Percentiles rank a stretch among this genome's conserved stretches.
Conservation (phyloP, 306 rosid species). For the Glycine latifolia region DNA sequence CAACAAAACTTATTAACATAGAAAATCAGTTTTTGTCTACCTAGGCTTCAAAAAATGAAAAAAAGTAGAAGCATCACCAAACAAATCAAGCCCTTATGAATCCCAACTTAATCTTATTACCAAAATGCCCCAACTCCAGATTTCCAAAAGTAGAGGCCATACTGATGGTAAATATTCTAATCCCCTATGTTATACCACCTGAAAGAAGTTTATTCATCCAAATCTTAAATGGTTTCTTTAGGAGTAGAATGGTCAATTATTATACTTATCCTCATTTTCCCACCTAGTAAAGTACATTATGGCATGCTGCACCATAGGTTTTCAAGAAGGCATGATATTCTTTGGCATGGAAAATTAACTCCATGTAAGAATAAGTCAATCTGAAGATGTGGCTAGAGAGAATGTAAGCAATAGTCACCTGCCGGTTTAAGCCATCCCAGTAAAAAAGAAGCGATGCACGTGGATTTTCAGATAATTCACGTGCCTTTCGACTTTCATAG, state of each 20-base stretch:
- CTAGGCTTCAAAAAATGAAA: slow-evolving; percentile 24
- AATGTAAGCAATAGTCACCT: slow-evolving; percentile 56
- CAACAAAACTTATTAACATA: not conserved
- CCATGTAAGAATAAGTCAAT: slow-evolving; percentile 40
- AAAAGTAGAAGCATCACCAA: slow-evolving; percentile 6
- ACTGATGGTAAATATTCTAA: slow-evolving; percentile 27
- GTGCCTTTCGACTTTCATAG: slow-evolving; percentile 87
- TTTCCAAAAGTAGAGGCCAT: slow-evolving; percentile 29
- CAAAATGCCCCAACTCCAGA: slow-evolving; percentile 16
- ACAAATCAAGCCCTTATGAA: slow-evolving; percentile 25
- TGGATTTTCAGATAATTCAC: slow-evolving; percentile 80
- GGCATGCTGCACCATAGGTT: slow-evolving; percentile 20
- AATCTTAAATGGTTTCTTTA: not conserved
- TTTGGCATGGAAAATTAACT: slow-evolving; percentile 35
- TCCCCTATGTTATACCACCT: slow-evolving; percentile 36
- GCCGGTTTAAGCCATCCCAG: slow-evolving; percentile 90
- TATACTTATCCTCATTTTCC: slow-evolving; percentile 30
- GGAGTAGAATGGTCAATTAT: slow-evolving; percentile 8
- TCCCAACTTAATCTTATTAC: not conserved
- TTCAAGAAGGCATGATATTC: slow-evolving; percentile 33
- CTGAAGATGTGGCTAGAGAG: slow-evolving; percentile 39
- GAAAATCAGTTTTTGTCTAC: slow-evolving; percentile 14
- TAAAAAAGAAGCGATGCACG: slow-evolving; percentile 87
- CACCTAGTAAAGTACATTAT: slow-evolving; percentile 32
- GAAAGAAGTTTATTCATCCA: slow-evolving; percentile 30